phyloP scores from a whole-genome alignment of 495 filamentous ascomycete species.

The Penicillium bovifimosum region DNA sequence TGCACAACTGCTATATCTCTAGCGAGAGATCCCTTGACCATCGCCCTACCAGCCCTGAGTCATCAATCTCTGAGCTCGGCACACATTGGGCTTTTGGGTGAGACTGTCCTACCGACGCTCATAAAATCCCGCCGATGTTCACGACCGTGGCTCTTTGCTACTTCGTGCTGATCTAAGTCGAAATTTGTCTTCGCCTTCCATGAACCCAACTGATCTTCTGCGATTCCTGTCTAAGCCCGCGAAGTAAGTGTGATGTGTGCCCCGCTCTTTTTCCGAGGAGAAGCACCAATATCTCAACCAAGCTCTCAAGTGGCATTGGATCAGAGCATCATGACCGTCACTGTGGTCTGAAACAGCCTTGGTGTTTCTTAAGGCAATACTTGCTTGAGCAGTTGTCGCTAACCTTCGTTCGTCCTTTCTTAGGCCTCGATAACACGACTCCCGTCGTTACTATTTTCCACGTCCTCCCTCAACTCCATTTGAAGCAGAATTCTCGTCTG shows the following conservation, averaged over 20 bases:
- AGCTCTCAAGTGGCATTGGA: not conserved
- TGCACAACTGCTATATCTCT: not conserved
- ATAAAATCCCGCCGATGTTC: slow-evolving; percentile 32
- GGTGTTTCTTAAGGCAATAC: not conserved
- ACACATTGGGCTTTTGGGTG: slow-evolving; percentile 16
- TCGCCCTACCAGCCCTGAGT: slow-evolving; percentile 2
- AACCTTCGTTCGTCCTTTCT: slow-evolving; percentile 10
- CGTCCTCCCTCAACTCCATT: slow-evolving; percentile 10
- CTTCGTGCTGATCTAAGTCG: slow-evolving; percentile 35
- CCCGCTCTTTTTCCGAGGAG: not conserved
- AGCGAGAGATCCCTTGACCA: slow-evolving; percentile 6
- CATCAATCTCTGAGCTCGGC: slow-evolving; percentile 18
- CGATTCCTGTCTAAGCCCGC: slow-evolving; percentile 94
- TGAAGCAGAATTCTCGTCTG: slow-evolving; percentile 76
- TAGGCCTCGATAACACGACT: slow-evolving; percentile 87
- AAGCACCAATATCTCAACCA: not conserved
- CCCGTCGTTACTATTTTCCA: slow-evolving; percentile 12
- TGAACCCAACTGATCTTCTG: slow-evolving; percentile 88
- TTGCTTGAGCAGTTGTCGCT: slow-evolving; percentile 6
- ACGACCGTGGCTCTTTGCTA: slow-evolving; percentile 33
- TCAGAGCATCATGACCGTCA: not conserved
- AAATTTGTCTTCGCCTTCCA: slow-evolving; percentile 52
- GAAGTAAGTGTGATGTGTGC: slow-evolving; percentile 59
- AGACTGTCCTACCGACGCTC: slow-evolving; percentile 12
- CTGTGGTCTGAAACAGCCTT: not conserved